Evolutionary conservation across 176 grass and related monocot genomes (phyloP).

Genomic region (Eleusine indica): DNA sequence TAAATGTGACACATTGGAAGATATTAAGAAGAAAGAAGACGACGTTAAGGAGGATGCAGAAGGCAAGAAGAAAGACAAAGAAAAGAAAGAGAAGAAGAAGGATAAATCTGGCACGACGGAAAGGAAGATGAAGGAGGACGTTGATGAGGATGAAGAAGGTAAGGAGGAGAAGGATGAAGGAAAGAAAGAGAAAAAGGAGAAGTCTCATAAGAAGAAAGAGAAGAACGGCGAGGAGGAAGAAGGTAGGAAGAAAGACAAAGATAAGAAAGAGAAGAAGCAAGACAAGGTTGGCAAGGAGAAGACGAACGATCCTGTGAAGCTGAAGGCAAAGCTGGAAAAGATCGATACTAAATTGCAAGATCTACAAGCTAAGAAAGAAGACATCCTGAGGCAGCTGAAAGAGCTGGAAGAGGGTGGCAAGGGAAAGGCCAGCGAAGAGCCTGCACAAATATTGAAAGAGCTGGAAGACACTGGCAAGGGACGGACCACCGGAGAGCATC

Average conservation of each 20-base stretch:
- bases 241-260: constrained; percentile 44
- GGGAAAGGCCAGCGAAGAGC: constrained; percentile 32
- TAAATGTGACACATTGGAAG: constrained; percentile 19
- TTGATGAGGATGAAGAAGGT: not conserved
- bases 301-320: constrained; percentile 25
- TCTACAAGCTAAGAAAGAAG: constrained; percentile 64
- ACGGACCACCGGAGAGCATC: constrained; percentile 3
- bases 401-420: constrained; percentile 37
- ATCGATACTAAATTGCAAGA: constrained; percentile 54
- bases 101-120: constrained; percentile 34
- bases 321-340: constrained; percentile 63
- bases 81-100: constrained; percentile 37
- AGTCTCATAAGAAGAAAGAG: not conserved
- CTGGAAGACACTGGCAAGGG: constrained; percentile 23
- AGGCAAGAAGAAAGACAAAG: constrained; percentile 17
- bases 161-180: constrained; percentile 48
- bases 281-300: constrained; percentile 51
- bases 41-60: constrained; percentile 22
- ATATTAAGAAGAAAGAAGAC: constrained; percentile 39
- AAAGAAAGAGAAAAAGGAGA: constrained; percentile 26
- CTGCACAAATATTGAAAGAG: not conserved
- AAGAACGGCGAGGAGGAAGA: not conserved
- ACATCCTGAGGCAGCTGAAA: constrained; percentile 63
- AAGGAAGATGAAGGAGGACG: constrained; percentile 42
- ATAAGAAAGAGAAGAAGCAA: constrained; percentile 44